These are phyloP conservation scores for Penicillium brasilianum DNA, from an alignment of 2,329 filamentous ascomycete species.

Conservation along the genomic window DNA sequence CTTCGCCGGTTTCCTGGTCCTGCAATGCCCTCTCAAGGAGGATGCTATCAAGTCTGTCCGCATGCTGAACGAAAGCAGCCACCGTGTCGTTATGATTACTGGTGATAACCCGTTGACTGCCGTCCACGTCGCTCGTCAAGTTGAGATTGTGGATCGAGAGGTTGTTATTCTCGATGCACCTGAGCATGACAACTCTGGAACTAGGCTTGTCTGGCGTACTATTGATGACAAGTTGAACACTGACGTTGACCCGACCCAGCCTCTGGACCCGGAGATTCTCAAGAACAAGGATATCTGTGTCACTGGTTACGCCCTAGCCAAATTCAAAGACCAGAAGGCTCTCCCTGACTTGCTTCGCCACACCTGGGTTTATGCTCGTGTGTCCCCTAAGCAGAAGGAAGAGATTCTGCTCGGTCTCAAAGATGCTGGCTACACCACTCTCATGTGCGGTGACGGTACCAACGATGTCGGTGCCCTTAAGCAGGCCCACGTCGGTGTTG, in stretches of 20 bases:
- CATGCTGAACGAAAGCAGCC: slow-evolving; percentile 98
- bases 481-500: slow-evolving; percentile 96
- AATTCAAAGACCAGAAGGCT: slow-evolving; percentile 81
- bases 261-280: slow-evolving; percentile 80
- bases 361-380: slow-evolving; percentile 96
- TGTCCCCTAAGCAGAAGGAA: slow-evolving; percentile 98
- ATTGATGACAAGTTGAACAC: slow-evolving; percentile 89
- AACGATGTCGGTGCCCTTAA: slow-evolving; percentile 98
- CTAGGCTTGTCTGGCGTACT: slow-evolving; percentile 89
- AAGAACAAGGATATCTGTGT: slow-evolving; percentile 89
- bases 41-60: slow-evolving; percentile 92
- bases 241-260: slow-evolving; percentile 79
- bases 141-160: slow-evolving; percentile 96
- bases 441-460: slow-evolving; percentile 98
- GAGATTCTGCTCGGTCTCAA: slow-evolving; percentile 96
- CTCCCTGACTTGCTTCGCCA: slow-evolving; percentile 80
- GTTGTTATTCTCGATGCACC: slow-evolving; percentile 94
- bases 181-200: slow-evolving; percentile 80
- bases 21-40: slow-evolving; percentile 95
- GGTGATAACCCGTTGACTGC: slow-evolving; percentile 97
- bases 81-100: slow-evolving; percentile 98
- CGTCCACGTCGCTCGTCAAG: slow-evolving; percentile 90
- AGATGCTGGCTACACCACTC: slow-evolving; percentile 94
- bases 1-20: slow-evolving; percentile 93
- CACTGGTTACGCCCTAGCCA: slow-evolving; percentile 89